phyloP scores from a whole-genome alignment of 345 rosid species.

The Eucalyptus polybractea region DNA sequence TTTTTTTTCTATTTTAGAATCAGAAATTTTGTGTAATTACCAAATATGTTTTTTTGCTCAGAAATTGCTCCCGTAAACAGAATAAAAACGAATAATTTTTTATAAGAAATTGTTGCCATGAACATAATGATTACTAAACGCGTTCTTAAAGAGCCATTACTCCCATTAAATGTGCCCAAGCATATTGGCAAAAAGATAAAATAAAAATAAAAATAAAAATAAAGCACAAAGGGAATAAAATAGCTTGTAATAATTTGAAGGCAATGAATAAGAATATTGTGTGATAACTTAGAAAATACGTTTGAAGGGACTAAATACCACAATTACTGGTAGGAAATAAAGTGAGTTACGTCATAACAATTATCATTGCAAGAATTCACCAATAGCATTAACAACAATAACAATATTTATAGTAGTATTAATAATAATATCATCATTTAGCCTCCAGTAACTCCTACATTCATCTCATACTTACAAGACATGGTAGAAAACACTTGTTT shows the following conservation, averaged over 20 bases:
- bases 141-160: neutral
- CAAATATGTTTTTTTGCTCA: fast-evolving
- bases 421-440: too few relatives aligned
- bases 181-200: too few relatives aligned
- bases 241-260: too few relatives aligned
- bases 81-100: too few relatives aligned
- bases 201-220: too few relatives aligned
- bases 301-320: neutral
- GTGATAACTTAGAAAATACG: too few relatives aligned
- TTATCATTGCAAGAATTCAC: neutral
- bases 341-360: neutral
- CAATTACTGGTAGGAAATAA: neutral
- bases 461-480: neutral
- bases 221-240: neutral
- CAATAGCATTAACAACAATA: neutral
- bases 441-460: too few relatives aligned
- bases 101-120: too few relatives aligned
- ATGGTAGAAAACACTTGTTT: fast-evolving
- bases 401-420: too few relatives aligned
- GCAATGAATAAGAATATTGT: too few relatives aligned
- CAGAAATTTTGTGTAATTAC: too few relatives aligned
- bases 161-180: neutral
- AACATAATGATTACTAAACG: fast-evolving
- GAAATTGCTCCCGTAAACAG: fast-evolving
- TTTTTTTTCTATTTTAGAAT: too few relatives aligned